A percentile compares a stretch with the other conserved stretches of the same genome.
phyloP scores from a whole-genome alignment of 176 grass and related monocot genomes.

The Zizania latifolia region DNA sequence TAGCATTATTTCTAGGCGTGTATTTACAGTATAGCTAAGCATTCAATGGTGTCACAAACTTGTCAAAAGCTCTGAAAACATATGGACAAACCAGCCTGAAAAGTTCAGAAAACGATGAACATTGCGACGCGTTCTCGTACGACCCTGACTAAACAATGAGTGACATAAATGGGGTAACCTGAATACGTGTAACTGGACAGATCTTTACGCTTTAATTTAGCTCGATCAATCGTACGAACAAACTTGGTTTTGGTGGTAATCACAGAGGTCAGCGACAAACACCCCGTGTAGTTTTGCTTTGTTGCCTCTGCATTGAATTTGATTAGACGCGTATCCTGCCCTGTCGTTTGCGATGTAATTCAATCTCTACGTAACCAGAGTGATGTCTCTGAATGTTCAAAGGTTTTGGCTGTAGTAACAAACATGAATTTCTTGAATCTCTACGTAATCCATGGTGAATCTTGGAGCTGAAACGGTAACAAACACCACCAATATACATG shows the following conservation, averaged over 20 bases:
- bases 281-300: slow-evolving; percentile 26
- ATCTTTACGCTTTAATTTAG: neutral
- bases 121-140: neutral
- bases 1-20: neutral
- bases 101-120: neutral
- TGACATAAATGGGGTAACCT: neutral
- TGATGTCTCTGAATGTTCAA: neutral
- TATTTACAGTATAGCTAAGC: neutral
- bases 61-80: neutral
- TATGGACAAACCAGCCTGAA: neutral
- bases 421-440: neutral
- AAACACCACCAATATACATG: no score
- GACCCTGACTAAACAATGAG: neutral
- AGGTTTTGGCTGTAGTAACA: neutral
- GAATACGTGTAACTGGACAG: neutral
- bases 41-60: neutral
- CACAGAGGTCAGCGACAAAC: slow-evolving; percentile 7
- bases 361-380: neutral
- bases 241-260: neutral
- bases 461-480: no score
- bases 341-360: neutral
- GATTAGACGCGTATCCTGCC: neutral
- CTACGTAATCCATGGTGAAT: no score
- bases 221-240: neutral
- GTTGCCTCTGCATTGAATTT: neutral